Base-by-base conservation (phyloP, 2,329 filamentous ascomycete genomes). In the Penicillium sp. region DNA sequence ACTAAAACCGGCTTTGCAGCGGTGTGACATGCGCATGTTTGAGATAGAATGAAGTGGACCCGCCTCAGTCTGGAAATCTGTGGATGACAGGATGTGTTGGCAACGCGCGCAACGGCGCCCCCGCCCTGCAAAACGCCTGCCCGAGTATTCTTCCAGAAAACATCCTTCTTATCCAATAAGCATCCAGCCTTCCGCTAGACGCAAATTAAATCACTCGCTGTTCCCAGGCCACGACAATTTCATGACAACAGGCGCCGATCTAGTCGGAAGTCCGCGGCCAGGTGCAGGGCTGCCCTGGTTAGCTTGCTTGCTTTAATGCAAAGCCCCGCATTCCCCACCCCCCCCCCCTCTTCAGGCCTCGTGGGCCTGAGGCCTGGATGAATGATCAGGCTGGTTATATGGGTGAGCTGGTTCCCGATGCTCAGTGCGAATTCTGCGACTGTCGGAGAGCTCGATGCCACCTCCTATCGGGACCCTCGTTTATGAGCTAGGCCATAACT, bases 401-500 rank as follows among this genome's bases (percentile, higher is more conserved):
- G 15, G 15, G 1, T 22, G 48, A n/a, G 47, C 54, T 50, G 25
- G 25, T 58, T 22, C 22, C 31, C 50, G 43, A 34, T 25, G 45
- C 17, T 34, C n/a, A 31, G 11, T 10, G 48, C 28, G 28, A 28
- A 59, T 31, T 34, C 41, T 38, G 25, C 53, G 38, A 22, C 12
- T 43, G 17, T 22, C 17, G 47, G 22, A 43, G 6, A 42, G 34
- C 34, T 12, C 20, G 48, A 66, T 67, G 63, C 28, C 63, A 35
- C 17, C 50, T 59, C 37, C 57, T 3, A 38, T 37, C 1, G 62
- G 54, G 37, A 57, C 56, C 15, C 49, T 66, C 5, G 42, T 57
- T 35, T 56, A 65, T 55, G 41, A 57, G 38, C 62, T 68, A 6
- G 54, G 58, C 49, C 65, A 67, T 42, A 67, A 68, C 50, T 58